Conservation (phyloP, 768 basidiomycete genomes). For the Russula abietina region DNA sequence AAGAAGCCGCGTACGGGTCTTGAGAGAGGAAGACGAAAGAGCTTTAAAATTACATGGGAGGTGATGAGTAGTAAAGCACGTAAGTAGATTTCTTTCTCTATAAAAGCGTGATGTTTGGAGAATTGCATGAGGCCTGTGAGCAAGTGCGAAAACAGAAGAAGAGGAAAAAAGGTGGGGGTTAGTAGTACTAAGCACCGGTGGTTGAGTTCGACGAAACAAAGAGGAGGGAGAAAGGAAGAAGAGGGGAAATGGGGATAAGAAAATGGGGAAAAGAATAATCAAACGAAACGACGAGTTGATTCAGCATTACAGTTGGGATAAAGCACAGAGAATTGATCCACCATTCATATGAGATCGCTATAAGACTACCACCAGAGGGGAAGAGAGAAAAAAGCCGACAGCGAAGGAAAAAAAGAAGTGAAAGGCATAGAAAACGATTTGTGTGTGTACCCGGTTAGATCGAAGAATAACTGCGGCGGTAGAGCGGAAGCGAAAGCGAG, state of each 20-base stretch:
- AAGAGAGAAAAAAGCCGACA: not conserved
- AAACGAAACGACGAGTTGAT: conserved; percentile 7
- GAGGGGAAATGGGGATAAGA: too few relatives aligned
- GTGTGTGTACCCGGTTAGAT: not conserved
- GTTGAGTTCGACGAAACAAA: too few relatives aligned
- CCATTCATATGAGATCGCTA: conserved; percentile 6
- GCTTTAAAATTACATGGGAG: conserved; percentile 16
- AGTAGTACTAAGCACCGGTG: not conserved
- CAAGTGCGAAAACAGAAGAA: not conserved
- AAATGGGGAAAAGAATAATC: too few relatives aligned
- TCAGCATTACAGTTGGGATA: conserved; percentile 20
- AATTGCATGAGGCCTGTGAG: not conserved
- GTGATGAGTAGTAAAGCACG: conserved; percentile 2
- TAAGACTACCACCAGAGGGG: not conserved
- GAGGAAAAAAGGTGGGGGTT: too few relatives aligned
- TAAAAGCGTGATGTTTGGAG: not conserved
- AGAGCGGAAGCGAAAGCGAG: not conserved
- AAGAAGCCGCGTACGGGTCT: not conserved
- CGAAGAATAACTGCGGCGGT: not conserved
- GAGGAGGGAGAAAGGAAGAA: not conserved
- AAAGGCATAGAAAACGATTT: not conserved
- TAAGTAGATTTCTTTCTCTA: conserved; percentile 7
- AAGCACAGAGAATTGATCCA: not conserved
- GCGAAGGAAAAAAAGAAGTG: not conserved
- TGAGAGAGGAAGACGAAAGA: not conserved